phyloP scores from a whole-genome alignment of 2,329 filamentous ascomycete genomes.

The Apiospora malaysiana region DNA sequence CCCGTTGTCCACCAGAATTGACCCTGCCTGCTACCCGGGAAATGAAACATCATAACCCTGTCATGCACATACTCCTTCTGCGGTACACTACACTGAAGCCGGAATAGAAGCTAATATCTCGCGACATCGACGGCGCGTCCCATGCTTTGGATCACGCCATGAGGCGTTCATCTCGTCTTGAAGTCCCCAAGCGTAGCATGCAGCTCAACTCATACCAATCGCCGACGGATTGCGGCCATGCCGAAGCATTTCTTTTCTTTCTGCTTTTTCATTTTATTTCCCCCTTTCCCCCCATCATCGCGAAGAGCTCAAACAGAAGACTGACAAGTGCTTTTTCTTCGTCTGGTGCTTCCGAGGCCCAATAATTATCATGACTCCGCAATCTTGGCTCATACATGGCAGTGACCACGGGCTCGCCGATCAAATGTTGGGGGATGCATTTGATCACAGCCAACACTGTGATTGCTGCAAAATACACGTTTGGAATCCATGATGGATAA shows the following conservation, averaged over 20 bases:
- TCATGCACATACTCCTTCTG: background rate
- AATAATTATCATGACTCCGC: background rate
- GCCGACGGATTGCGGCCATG: background rate
- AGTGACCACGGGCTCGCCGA: background rate
- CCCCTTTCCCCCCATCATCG: background rate
- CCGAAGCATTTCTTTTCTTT: background rate
- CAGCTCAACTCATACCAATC: background rate
- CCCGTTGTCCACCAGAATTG: background rate
- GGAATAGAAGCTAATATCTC: conserved; percentile 7
- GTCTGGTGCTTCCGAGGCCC: background rate
- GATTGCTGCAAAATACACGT: background rate
- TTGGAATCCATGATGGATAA: background rate
- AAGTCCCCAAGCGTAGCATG: background rate
- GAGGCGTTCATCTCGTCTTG: conserved; percentile 8
- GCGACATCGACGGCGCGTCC: conserved; percentile 3
- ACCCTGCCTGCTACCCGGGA: background rate
- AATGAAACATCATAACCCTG: conserved; percentile 1
- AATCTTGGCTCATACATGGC: background rate
- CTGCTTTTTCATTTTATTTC: background rate
- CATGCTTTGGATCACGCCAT: background rate
- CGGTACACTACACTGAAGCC: conserved; percentile 1
- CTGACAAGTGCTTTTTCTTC: background rate
- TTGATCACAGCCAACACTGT: background rate
- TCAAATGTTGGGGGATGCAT: background rate
- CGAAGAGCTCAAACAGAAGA: background rate